Percentiles rank a stretch among this genome's conserved stretches.
These are phyloP conservation scores for Thelephora aurantiotincta DNA, from an alignment of 768 basidiomycete genomes.

Conservation along the genomic window DNA sequence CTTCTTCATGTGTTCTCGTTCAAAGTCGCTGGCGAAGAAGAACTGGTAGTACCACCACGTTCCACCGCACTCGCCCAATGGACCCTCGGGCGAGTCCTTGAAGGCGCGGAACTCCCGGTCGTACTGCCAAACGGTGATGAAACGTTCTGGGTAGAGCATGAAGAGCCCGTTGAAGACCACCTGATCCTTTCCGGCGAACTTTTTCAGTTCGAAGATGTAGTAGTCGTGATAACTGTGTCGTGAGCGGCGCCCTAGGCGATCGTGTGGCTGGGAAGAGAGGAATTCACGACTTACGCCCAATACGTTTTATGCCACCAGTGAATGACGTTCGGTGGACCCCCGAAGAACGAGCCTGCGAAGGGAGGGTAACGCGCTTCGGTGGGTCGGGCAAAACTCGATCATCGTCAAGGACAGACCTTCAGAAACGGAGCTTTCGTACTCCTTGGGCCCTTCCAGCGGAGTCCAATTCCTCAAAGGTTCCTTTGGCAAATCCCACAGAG, in stretches of 20 bases:
- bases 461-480: constrained; percentile 22
- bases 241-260: background rate
- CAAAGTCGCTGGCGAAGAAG: constrained; percentile 23
- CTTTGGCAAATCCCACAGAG: constrained; percentile 23
- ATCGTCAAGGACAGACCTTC: constrained; percentile 25
- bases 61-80: constrained; percentile 26
- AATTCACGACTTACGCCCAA: constrained; percentile 22
- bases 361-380: background rate
- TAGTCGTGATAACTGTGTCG: constrained; percentile 34
- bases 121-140: constrained; percentile 28
- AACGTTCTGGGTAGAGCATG: constrained; percentile 29
- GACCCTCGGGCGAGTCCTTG: background rate
- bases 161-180: constrained; percentile 34
- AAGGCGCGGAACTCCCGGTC: constrained; percentile 7
- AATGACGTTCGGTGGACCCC: constrained; percentile 29
- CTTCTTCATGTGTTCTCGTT: constrained; percentile 10
- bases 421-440: constrained; percentile 27
- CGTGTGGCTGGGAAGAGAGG: background rate
- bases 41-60: constrained; percentile 39
- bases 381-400: background rate
- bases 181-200: constrained; percentile 46
- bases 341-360: constrained; percentile 39
- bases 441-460: constrained; percentile 33
- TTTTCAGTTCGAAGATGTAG: constrained; percentile 8
- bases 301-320: constrained; percentile 31